A percentile compares a stretch with the other conserved stretches of the same genome.
Conservation (phyloP, 2,329 filamentous ascomycete genomes). For the Colletotrichum sp. region DNA sequence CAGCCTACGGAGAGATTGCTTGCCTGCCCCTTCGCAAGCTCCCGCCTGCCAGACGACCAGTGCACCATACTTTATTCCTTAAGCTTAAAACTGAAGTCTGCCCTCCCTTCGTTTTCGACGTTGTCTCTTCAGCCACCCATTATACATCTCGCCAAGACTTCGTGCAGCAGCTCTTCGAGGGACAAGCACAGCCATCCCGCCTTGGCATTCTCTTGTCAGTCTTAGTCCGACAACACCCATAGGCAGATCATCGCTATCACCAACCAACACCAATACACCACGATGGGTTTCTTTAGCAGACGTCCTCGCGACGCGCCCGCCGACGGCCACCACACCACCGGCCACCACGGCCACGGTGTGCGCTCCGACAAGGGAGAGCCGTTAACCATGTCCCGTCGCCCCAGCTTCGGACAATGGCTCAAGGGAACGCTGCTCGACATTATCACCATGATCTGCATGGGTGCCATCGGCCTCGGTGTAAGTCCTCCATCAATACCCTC, state of each 20-base stretch:
- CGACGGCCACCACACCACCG: neutral
- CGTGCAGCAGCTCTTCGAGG: conserved; percentile 7
- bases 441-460: conserved; percentile 69
- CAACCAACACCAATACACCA: neutral
- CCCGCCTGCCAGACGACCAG: neutral
- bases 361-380: conserved; percentile 11
- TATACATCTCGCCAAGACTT: conserved; percentile 8
- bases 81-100: conserved; percentile 6
- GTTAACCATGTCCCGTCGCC: conserved; percentile 54
- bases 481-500: conserved; percentile 22
- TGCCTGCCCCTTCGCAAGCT: neutral
- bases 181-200: conserved; percentile 17
- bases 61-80: neutral
- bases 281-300: conserved; percentile 17
- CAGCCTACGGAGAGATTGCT: neutral
- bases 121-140: conserved; percentile 4
- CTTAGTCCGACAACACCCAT: neutral
- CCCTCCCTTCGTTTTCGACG: neutral
- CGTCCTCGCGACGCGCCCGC: neutral
- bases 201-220: conserved; percentile 12
- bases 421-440: conserved; percentile 72
- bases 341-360: neutral
- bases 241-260: neutral
- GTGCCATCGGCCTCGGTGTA: conserved; percentile 71
- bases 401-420: conserved; percentile 73